phyloP scores from a whole-genome alignment of 164 flowering plant species.

The Vitis rupestris region DNA sequence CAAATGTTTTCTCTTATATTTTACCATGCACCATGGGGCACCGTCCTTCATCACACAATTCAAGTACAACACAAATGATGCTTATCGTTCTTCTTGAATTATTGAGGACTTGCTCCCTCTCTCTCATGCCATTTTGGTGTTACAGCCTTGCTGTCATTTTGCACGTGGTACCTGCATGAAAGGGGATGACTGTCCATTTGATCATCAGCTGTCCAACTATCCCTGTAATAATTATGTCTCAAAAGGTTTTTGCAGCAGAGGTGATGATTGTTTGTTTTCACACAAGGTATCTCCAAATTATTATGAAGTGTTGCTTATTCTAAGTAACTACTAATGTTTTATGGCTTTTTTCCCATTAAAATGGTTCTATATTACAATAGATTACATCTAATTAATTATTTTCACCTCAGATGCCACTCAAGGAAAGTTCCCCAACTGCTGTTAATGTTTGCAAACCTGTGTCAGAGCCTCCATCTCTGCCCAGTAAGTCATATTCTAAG shows the following conservation, averaged over 20 bases:
- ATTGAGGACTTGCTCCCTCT: neutral
- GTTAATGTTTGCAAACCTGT: conserved; percentile 25
- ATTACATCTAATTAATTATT: neutral
- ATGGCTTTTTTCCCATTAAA: neutral
- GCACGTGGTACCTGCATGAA: conserved; percentile 77
- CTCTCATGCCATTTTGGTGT: conserved; percentile 14
- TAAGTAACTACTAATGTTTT: neutral
- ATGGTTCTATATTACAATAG: neutral
- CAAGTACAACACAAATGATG: neutral
- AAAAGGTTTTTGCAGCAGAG: conserved; percentile 67
- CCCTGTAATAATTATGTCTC: conserved; percentile 57
- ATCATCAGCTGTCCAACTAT: conserved; percentile 86
- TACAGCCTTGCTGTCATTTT: conserved; percentile 77
- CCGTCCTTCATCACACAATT: neutral
- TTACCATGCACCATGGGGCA: neutral
- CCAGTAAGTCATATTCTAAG: conserved; percentile 17
- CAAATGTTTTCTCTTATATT: no score
- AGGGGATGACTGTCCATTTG: conserved; percentile 89
- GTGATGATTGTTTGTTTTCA: conserved; percentile 73
- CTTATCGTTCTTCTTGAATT: neutral
- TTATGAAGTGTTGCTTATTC: neutral
- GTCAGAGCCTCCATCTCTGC: conserved; percentile 17
- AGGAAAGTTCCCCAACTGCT: conserved; percentile 24
- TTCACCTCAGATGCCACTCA: conserved; percentile 27
- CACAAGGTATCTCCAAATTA: conserved; percentile 58